Percentiles rank a stretch among this genome's conserved stretches.
These are phyloP conservation scores for Echinosophora koreensis DNA, from an alignment of 306 rosid genomes.

Conservation along the genomic window DNA sequence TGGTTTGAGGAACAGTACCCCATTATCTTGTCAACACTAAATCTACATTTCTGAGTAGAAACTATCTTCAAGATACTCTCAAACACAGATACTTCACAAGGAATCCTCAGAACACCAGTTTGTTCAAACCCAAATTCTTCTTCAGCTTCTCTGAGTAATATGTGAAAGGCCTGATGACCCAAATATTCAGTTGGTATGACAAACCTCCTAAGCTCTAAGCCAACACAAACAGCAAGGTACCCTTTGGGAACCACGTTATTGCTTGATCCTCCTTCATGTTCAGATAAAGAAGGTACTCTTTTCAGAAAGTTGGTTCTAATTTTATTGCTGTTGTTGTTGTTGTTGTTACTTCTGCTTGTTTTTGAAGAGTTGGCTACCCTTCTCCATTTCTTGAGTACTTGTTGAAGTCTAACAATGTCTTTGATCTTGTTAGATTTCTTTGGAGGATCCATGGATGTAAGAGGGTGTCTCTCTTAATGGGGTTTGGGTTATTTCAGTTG, in stretches of 20 bases:
- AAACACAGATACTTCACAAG: constrained; percentile 79
- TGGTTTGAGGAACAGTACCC: constrained; percentile 60
- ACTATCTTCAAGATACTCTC: constrained; percentile 76
- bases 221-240: constrained; percentile 84
- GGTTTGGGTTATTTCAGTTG: constrained; percentile 28
- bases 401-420: constrained; percentile 92
- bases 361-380: constrained; percentile 76
- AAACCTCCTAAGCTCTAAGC: constrained; percentile 73
- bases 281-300: constrained; percentile 73
- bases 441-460: constrained; percentile 64
- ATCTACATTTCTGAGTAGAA: constrained; percentile 53
- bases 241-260: constrained; percentile 77
- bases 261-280: constrained; percentile 50
- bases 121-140: constrained; percentile 95
- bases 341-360: constrained; percentile 39
- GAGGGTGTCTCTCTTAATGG: constrained; percentile 28
- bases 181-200: constrained; percentile 80
- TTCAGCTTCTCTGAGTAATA: constrained; percentile 83
- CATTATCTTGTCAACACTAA: constrained; percentile 53
- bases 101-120: constrained; percentile 84
- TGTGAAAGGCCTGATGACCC: constrained; percentile 72
- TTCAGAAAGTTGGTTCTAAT: constrained; percentile 75
- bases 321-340: constrained; percentile 35
- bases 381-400: constrained; percentile 95
- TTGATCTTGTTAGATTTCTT: constrained; percentile 91